Conservation (phyloP, 306 rosid genomes). For the Comarum palustre region DNA sequence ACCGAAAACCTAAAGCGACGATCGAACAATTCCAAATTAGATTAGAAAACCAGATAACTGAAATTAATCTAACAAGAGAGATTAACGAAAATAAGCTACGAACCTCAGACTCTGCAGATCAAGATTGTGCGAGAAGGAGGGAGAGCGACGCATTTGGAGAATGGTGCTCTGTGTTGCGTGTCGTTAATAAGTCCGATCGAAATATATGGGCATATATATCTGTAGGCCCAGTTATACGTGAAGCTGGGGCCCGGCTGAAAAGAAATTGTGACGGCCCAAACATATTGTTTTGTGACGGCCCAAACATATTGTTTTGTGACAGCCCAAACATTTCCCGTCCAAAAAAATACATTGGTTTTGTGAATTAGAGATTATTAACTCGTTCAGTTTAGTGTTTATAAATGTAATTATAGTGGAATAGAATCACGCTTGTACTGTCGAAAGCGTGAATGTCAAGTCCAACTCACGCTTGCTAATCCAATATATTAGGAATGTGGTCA, state of each 20-base stretch:
- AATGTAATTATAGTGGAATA: background rate
- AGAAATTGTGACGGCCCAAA: too few relatives aligned
- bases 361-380: too few relatives aligned
- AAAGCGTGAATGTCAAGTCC: background rate
- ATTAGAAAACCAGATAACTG: background rate
- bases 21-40: background rate
- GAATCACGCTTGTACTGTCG: background rate
- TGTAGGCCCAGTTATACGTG: too few relatives aligned
- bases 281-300: too few relatives aligned
- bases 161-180: too few relatives aligned
- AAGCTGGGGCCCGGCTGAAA: too few relatives aligned
- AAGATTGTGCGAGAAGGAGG: background rate
- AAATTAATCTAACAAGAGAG: background rate
- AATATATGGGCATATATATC: too few relatives aligned
- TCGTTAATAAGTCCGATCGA: too few relatives aligned
- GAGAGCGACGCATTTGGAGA: background rate
- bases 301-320: too few relatives aligned
- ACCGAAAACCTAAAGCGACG: background rate
- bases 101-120: background rate
- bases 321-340: too few relatives aligned
- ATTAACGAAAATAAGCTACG: background rate
- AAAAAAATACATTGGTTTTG: too few relatives aligned
- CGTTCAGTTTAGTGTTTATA: background rate
- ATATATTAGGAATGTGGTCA: background rate
- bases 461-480: background rate